Percentiles rank a stretch among this genome's conserved stretches.
Evolutionary conservation across 805 yeast species (phyloP).

Genomic region (Candida cerambycidarum): DNA sequence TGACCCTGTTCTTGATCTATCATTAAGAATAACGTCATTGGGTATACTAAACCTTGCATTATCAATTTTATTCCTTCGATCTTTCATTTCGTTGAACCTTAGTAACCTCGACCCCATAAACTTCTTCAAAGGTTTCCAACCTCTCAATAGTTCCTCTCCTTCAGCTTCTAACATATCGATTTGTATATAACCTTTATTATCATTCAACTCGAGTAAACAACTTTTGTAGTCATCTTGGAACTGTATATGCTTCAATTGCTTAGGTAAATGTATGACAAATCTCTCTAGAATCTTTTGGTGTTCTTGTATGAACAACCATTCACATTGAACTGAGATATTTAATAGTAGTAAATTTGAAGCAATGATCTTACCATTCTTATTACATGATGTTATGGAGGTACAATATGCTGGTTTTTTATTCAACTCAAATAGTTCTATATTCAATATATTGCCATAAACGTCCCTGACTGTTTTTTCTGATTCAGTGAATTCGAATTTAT

Average conservation of each 20-base stretch:
- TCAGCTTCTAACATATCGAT: constrained; percentile 1
- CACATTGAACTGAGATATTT: constrained; percentile 5
- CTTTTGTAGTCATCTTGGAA: not conserved
- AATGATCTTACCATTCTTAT: constrained; percentile 5
- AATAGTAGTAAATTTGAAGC: not conserved
- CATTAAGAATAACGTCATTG: not conserved
- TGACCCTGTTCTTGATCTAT: not conserved
- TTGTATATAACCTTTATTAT: constrained; percentile 9
- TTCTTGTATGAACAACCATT: constrained; percentile 7
- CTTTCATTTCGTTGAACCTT: not conserved
- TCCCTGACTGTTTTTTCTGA: constrained; percentile 5
- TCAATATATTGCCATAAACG: constrained; percentile 6
- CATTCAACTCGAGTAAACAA: constrained; percentile 5
- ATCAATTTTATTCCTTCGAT: not conserved
- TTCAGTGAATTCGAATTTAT: constrained; percentile 2
- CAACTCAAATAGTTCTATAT: constrained; percentile 3
- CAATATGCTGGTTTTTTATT: not conserved
- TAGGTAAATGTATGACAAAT: constrained; percentile 7
- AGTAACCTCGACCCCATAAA: not conserved
- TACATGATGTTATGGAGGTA: not conserved
- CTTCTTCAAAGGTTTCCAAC: not conserved
- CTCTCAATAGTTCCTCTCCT: not conserved
- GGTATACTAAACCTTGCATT: not conserved
- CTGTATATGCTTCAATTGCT: constrained; percentile 1
- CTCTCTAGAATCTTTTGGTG: constrained; percentile 3